phyloP scores from a whole-genome alignment of 2,329 filamentous ascomycete genomes.

The Phialocephala subalpina region DNA sequence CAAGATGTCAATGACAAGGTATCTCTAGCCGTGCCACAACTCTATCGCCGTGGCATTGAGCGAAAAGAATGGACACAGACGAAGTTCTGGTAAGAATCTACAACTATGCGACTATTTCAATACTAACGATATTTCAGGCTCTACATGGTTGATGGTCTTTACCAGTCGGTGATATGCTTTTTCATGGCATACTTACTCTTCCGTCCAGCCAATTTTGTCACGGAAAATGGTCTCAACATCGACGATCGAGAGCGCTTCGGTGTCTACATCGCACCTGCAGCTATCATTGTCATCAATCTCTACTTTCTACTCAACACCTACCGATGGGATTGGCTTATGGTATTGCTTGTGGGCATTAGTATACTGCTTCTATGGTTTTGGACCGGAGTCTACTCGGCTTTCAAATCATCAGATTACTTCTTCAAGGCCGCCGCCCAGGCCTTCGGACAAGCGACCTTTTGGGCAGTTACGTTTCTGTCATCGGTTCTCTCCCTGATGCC shows the following conservation, averaged over 20 bases:
- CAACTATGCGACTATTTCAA: constrained; percentile 27
- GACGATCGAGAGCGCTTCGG: constrained; percentile 86
- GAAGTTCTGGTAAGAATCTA: constrained; percentile 86
- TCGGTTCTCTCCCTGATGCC: constrained; percentile 86
- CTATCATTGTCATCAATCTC: constrained; percentile 87
- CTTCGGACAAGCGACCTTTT: constrained; percentile 85
- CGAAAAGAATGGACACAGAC: constrained; percentile 93
- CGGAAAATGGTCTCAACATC: constrained; percentile 76
- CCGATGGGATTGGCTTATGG: constrained; percentile 96
- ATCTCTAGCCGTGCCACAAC: constrained; percentile 90
- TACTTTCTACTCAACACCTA: constrained; percentile 98
- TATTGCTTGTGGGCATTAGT: constrained; percentile 83
- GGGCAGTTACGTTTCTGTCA: constrained; percentile 82
- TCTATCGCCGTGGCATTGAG: constrained; percentile 96
- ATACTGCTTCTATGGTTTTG: constrained; percentile 92
- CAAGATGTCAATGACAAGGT: constrained; percentile 96
- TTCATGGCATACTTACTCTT: constrained; percentile 91
- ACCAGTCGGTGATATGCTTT: constrained; percentile 93
- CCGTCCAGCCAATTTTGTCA: constrained; percentile 71
- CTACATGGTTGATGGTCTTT: constrained; percentile 94
- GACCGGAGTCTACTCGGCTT: constrained; percentile 82
- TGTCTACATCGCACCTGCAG: constrained; percentile 83
- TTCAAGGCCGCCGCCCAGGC: constrained; percentile 82
- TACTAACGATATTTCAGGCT: constrained; percentile 61
- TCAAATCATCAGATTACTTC: constrained; percentile 66